These are phyloP conservation scores for Cryphonectria japonica DNA, from an alignment of 2,329 filamentous ascomycete species.

Conservation along the genomic window DNA sequence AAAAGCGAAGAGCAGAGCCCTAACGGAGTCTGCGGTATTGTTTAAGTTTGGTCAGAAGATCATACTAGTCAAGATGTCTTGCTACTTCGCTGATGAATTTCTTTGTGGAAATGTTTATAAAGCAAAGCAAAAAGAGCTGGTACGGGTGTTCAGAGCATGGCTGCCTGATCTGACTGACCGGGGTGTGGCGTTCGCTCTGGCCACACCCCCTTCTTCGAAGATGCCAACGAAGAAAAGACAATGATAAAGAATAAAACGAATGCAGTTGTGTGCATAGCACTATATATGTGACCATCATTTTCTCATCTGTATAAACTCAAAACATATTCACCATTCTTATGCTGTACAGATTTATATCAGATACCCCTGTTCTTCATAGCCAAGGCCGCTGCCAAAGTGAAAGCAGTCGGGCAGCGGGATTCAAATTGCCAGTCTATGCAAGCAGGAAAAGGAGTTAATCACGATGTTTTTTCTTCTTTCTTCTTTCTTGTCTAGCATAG, in stretches of 20 bases:
- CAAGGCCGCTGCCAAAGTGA: background rate
- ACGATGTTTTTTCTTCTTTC: too few relatives aligned
- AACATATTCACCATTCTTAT: background rate
- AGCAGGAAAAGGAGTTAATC: background rate
- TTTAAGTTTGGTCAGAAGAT: too few relatives aligned
- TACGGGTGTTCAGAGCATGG: background rate
- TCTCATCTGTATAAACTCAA: background rate
- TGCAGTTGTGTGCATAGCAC: background rate
- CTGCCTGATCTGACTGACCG: background rate
- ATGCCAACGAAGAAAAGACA: background rate
- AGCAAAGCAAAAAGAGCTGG: background rate
- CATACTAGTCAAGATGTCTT: background rate
- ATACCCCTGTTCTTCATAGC: background rate
- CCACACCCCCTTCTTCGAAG: background rate
- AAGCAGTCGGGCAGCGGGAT: background rate
- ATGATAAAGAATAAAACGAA: background rate
- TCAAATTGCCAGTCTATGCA: background rate
- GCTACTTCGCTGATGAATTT: slow-evolving; percentile 19
- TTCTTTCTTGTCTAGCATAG: background rate
- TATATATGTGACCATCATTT: background rate
- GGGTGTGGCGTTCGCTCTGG: background rate
- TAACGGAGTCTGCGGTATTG: background rate
- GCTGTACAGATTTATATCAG: background rate
- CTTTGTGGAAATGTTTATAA: background rate
- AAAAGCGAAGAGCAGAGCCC: slow-evolving; percentile 28